Evolutionary conservation across 257 asterid genomes (phyloP), one percentile per base, ranked within the genome.

Genomic region (Ballota nigra): DNA sequence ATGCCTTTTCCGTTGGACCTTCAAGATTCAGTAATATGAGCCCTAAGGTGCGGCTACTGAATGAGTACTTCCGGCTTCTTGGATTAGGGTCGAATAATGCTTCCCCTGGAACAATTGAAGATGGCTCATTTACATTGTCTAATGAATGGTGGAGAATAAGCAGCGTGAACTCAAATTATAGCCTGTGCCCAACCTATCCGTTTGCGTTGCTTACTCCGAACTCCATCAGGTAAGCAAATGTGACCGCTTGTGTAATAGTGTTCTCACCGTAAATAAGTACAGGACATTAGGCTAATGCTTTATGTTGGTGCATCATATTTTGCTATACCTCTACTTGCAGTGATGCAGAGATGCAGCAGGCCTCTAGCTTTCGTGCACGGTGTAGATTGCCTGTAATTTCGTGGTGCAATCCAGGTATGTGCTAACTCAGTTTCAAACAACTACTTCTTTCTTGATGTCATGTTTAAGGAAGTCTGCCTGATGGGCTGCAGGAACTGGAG

Each of bases 141-240:
- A 91, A 88, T 82, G 90, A 88, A 69, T 76, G 84, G 88, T 94
- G 99, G 99, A 88, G 99, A 79, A 89, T 94, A 75, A 94, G 95
- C 84, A 78, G 77, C 58, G 83, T 86, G 75, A 94, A 94, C 75
- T 83, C 83, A 55, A 84, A 79, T 75, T 91, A 94, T 73, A 71
- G 91, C 47, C 74, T 91, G 88, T 86, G 87, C 78, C 79, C 92
- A 10, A 94, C 99, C 73, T 94, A 94, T 85, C 97, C 99, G 49
- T 94, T 91, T 86, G 99, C 97, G 1, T 78, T 94, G 91, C 97
- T 94, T 66, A 72, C 92, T 78, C 99, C 99, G 40, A 91, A 83
- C 63, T 88, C 89, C 81, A 81, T 89, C 52, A 83, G 99, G 99
- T 86, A 65, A 80, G 80, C 66, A 71, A 59, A 72, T 58, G 15